Conservation (phyloP, 1,284 basidiomycete genomes). For the Irpex sp. region DNA sequence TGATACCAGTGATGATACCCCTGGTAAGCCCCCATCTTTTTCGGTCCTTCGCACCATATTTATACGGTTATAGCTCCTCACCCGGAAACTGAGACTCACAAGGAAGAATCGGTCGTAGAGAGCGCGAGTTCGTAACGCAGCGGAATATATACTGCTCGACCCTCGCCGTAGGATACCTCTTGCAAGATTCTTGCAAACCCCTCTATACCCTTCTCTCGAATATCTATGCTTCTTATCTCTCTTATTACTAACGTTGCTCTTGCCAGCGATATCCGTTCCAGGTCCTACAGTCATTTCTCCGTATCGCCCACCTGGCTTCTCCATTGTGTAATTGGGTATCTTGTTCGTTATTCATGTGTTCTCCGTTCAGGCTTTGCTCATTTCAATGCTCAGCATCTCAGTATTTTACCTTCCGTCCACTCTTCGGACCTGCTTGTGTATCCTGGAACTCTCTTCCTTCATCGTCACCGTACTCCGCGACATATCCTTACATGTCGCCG, state of each 20-base stretch:
- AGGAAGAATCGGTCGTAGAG: not conserved
- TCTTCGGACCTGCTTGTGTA: not conserved
- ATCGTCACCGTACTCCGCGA: too few species aligned
- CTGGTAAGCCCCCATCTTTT: not conserved
- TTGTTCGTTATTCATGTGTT: not conserved
- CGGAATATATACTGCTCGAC: not conserved
- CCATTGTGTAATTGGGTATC: not conserved
- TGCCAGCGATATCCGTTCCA: not conserved
- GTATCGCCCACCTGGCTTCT: not conserved
- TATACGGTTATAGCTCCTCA: not conserved
- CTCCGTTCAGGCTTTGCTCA: not conserved
- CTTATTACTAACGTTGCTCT: not conserved
- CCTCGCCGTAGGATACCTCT: conserved; percentile 5
- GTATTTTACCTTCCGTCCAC: not conserved
- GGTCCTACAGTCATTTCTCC: not conserved
- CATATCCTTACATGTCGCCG: not conserved
- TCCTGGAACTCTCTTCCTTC: not conserved
- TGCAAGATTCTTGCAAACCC: not conserved
- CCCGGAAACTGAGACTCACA: not conserved
- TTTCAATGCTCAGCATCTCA: conserved; percentile 1
- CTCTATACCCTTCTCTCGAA: conserved; percentile 10
- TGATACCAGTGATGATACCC: not conserved
- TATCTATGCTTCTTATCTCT: not conserved
- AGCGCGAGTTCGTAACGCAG: not conserved
- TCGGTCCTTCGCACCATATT: not conserved